Base-by-base conservation (phyloP, 345 rosid species). In the Heritiera fomes region DNA sequence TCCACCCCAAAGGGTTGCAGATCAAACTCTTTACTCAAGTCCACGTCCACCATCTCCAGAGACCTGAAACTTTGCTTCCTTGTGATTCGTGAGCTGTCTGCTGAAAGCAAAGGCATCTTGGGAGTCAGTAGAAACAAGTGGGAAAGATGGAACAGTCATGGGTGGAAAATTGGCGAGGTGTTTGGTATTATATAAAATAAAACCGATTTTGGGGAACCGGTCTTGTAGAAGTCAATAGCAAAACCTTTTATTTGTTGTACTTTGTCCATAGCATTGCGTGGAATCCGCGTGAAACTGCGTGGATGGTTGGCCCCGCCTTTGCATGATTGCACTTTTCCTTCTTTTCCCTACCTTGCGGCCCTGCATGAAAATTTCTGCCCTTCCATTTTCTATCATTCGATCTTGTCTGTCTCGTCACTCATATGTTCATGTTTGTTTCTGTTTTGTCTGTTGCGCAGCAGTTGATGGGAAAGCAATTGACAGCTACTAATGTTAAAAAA, bases 41-140 rank as follows among this genome's bases (percentile, higher is more conserved):
- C 56, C 56, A 52, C 56, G 0, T 52, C 14, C 56, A 52, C 56
- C 56, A 52, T 52, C 79, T 95, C 92, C 83, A 95, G 89, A 65
- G 98, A 91, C 86, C 98, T 85, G 83, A 95, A 95, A 4, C 98
- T 89, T 7, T 88, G 94, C 71, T 89, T 88, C 86, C 82, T 88
- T 77, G 86, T 75, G 47, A 86, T 81, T 86, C 72, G 86, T n/a
- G 95, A 76, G 70, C 84, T 82, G 84, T 93, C 95, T 73, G 86
- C 86, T 17, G 87, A 86, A 30, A 93, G 84, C 86, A 91, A 88
- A 81, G 90, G 90, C 98, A 95, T 95, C 65, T 56, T 78, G 71
- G 75, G 75, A n/a, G 62, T 34, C 15, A 9, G 60, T 71, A 38
- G 46, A 52, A 52, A 71, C 75, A 71, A 52, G 68, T 75, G 56